Percentiles rank a stretch among this genome's conserved stretches.
These are phyloP conservation scores for Fusarium sterilihyphosum DNA, from an alignment of 2,329 filamentous ascomycete species.

Conservation along the genomic window DNA sequence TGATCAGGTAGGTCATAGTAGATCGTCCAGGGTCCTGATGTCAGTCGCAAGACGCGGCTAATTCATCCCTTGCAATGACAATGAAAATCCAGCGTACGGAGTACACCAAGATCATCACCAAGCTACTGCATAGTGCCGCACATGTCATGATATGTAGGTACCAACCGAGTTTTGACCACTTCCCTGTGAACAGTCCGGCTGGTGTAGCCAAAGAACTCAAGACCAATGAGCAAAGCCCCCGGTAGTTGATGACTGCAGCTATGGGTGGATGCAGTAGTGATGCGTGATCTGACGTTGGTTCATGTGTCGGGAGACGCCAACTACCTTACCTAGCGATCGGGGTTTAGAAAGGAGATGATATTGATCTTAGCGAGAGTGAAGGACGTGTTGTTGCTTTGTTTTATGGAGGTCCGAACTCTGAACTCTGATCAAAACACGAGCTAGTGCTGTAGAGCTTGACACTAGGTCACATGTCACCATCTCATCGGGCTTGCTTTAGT, in stretches of 20 bases:
- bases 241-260: not conserved
- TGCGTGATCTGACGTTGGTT: not conserved
- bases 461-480: conserved; percentile 21
- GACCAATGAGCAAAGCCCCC: not conserved
- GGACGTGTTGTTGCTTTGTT: conserved; percentile 12
- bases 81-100: not conserved
- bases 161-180: not conserved
- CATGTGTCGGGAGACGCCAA: conserved; percentile 9
- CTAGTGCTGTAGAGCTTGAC: conserved; percentile 3
- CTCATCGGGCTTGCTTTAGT: conserved; percentile 24
- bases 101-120: not conserved
- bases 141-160: conserved; percentile 5
- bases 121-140: conserved; percentile 1
- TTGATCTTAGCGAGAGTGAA: conserved; percentile 11
- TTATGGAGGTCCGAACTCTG: not conserved
- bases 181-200: not conserved
- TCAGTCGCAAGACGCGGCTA: conserved; percentile 25
- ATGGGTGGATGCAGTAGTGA: not conserved
- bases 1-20: not conserved
- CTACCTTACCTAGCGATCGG: not conserved
- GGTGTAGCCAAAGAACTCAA: not conserved
- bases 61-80: not conserved
- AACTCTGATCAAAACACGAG: not conserved
- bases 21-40: conserved; percentile 1
- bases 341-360: not conserved